Percentiles rank a stretch among this genome's conserved stretches.
Evolutionary conservation across 345 rosid genomes (phyloP).

Genomic region (Raphanus sativus): DNA sequence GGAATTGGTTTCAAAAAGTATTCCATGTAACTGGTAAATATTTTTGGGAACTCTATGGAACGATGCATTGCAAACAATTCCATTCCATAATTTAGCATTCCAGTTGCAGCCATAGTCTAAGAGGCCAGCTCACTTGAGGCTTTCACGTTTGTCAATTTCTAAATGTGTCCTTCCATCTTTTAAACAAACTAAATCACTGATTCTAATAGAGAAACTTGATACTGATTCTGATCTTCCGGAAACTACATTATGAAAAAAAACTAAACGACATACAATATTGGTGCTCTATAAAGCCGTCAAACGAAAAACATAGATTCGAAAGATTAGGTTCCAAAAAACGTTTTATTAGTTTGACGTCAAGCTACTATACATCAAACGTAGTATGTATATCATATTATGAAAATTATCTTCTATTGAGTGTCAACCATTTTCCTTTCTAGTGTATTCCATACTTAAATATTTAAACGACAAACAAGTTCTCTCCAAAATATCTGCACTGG

Average conservation of each 20-base stretch:
- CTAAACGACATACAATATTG: not conserved
- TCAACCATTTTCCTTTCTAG: not conserved
- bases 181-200: too few species aligned
- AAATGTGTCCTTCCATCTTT: not conserved
- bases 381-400: not conserved
- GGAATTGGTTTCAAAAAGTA: too few species aligned
- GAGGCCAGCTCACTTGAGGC: conserved; percentile 19
- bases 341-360: not conserved
- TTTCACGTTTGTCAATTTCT: conserved; percentile 26
- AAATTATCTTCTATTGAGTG: not conserved
- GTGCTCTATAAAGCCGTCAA: not conserved
- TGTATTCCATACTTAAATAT: too few species aligned
- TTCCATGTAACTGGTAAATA: too few species aligned
- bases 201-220: not conserved
- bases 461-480: too few species aligned
- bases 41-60: too few species aligned
- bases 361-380: not conserved
- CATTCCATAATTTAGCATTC: too few species aligned
- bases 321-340: not conserved
- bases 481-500: too few species aligned
- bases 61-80: too few species aligned
- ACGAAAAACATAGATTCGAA: not conserved
- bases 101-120: not conserved
- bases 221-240: not conserved
- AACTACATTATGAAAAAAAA: not conserved